These are phyloP conservation scores for Aspergillus alliaceus DNA, from an alignment of 2,329 filamentous ascomycete species.

Conservation along the genomic window DNA sequence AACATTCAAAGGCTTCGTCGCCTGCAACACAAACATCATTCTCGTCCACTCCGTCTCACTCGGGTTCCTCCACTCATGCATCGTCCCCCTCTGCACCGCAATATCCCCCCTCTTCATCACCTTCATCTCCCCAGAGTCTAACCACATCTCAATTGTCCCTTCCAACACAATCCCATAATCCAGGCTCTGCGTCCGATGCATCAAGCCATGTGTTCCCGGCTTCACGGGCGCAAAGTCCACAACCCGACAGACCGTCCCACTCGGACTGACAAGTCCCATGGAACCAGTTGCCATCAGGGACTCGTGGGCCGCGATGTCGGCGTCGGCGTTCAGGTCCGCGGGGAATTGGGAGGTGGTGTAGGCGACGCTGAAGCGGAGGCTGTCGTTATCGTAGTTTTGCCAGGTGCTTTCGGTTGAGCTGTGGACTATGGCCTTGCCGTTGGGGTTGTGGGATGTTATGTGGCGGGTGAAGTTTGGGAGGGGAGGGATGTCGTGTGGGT, in stretches of 20 bases:
- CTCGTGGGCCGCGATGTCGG: constrained; percentile 36
- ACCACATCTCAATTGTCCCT: constrained; percentile 52
- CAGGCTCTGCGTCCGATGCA: constrained; percentile 56
- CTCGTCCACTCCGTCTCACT: constrained; percentile 50
- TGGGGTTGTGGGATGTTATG: constrained; percentile 39
- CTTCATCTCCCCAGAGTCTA: constrained; percentile 53
- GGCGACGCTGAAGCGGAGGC: constrained; percentile 41
- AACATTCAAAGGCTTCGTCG: constrained; percentile 23
- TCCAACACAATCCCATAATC: constrained; percentile 59
- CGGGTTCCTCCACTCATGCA: constrained; percentile 56
- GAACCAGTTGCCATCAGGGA: constrained; percentile 22
- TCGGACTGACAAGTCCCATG: constrained; percentile 38
- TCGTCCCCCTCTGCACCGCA: constrained; percentile 57
- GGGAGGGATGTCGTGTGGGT: constrained; percentile 15
- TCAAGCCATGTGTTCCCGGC: constrained; percentile 40
- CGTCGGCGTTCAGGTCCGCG: constrained; percentile 34
- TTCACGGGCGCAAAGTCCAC: constrained; percentile 51
- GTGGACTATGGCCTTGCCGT: constrained; percentile 39
- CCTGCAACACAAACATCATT: constrained; percentile 42
- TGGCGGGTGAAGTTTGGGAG: constrained; percentile 31
- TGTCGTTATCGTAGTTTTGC: constrained; percentile 25
- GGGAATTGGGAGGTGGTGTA: constrained; percentile 43
- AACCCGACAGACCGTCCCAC: constrained; percentile 47
- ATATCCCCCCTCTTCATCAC: constrained; percentile 53
- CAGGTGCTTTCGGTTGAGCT: constrained; percentile 30